Base-by-base conservation (phyloP, 371 early-diverging fungal genomes). In the Mortierella sp. region DNA sequence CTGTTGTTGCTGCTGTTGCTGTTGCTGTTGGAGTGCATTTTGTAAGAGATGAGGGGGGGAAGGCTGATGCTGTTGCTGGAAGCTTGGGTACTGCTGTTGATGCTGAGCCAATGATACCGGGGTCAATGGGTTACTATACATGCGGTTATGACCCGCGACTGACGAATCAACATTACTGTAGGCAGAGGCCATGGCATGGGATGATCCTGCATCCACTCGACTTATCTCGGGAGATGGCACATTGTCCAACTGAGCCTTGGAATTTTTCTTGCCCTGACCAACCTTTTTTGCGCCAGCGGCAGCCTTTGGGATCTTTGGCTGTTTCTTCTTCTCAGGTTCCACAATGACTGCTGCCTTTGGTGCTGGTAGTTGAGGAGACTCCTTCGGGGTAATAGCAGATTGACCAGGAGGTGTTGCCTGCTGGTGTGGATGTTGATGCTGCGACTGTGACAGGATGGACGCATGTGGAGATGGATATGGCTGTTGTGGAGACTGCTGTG, bases 11-110 rank as follows among this genome's bases (percentile, higher is more conserved):
- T 28, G 28, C 28, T 28, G 28, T 28, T 28, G 28, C 28, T 28
- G 28, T 28, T 28, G 28, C 41, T 73, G 72, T 36, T 77, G 78
- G 33, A 77, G 70, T 38, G 57, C 21, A 63, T 74, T 77, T 10
- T 74, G 74, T 15, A 84, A 65, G 36, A 84, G 38, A 60, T 88
- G 88, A 63, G 77, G 72, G 2, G 83, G 72, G 15, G 71, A 73
- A 3, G 71, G 76, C 50, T 81, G 84, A 40, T 82, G 79, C 28
- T 76, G 79, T 36, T 75, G 76, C 36, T 68, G 74, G 65, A 76
- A 78, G 47, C 69, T 70, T 28, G 74, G 76, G 50, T 82, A 77
- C 66, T 82, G 83, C 28, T 81, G 82, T 24, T 77, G 77, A 57
- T 77, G 76, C 59, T 82, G 83, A 1, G 77, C 74, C 43, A 78